Conservation (phyloP, 345 rosid genomes). For the Lepidium aucheri region DNA sequence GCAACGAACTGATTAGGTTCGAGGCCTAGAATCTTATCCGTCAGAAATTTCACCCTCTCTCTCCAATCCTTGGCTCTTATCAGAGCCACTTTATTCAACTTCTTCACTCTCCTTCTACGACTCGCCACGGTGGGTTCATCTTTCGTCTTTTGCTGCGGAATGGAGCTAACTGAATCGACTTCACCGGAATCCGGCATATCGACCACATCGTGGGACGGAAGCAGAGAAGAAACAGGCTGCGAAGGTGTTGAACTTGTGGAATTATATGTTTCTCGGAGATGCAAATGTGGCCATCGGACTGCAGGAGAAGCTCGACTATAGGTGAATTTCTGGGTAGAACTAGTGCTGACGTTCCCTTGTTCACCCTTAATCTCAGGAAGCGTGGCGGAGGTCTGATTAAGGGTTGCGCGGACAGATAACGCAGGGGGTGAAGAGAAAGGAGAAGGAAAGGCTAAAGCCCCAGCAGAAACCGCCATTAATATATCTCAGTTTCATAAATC, state of each 20-base stretch:
- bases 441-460: conserved; percentile 21
- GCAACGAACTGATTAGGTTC: conserved; percentile 61
- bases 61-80: conserved; percentile 89
- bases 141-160: conserved; percentile 20
- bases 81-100: conserved; percentile 74
- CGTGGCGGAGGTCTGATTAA: background rate
- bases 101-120: conserved; percentile 60
- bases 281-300: conserved; percentile 87
- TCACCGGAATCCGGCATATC: conserved; percentile 21
- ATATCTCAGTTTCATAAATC: conserved; percentile 14
- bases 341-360: conserved; percentile 10
- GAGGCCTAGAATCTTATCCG: conserved; percentile 54
- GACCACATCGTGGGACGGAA: conserved; percentile 3
- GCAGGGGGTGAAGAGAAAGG: conserved; percentile 4
- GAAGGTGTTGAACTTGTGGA: conserved; percentile 24
- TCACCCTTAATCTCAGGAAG: conserved; percentile 11
- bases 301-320: conserved; percentile 87
- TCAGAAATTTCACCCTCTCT: conserved; percentile 58
- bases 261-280: conserved; percentile 37
- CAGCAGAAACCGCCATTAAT: conserved; percentile 28
- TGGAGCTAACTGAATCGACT: conserved; percentile 4
- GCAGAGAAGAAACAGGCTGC: conserved; percentile 28
- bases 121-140: conserved; percentile 37
- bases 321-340: conserved; percentile 37
- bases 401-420: conserved; percentile 15